These are phyloP conservation scores for Didymella pomorum DNA, from an alignment of 2,329 filamentous ascomycete genomes.

Conservation along the genomic window DNA sequence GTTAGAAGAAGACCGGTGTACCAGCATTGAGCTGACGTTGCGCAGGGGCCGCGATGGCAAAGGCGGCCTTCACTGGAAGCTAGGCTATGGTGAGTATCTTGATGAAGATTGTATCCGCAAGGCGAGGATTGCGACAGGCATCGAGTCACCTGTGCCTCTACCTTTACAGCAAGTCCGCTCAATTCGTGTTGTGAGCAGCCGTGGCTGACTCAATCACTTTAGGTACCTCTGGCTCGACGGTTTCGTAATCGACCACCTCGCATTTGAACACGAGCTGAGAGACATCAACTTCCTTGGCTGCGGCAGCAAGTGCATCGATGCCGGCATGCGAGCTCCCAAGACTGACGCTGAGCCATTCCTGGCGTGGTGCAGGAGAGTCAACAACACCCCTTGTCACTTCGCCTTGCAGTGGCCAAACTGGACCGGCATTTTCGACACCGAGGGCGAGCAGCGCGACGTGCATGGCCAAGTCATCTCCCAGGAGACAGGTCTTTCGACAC, in stretches of 20 bases:
- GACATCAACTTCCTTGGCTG: slow-evolving; percentile 34
- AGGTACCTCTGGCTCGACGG: slow-evolving; percentile 43
- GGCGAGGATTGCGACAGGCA: slow-evolving; percentile 38
- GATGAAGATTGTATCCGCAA: slow-evolving; percentile 44
- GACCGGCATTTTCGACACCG: slow-evolving; percentile 34
- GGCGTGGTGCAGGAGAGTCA: slow-evolving; percentile 28
- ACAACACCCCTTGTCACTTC: slow-evolving; percentile 31
- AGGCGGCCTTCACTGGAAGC: slow-evolving; percentile 37
- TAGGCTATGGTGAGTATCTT: slow-evolving; percentile 47
- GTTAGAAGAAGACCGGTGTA: not conserved
- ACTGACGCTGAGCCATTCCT: slow-evolving; percentile 23
- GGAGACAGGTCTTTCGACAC: slow-evolving; percentile 23
- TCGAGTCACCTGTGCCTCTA: slow-evolving; percentile 33
- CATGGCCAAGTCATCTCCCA: slow-evolving; percentile 26
- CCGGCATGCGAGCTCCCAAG: slow-evolving; percentile 38
- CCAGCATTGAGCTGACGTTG: slow-evolving; percentile 6
- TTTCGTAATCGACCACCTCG: slow-evolving; percentile 45
- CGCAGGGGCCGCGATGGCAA: slow-evolving; percentile 40
- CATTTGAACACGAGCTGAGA: slow-evolving; percentile 40
- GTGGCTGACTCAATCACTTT: not conserved
- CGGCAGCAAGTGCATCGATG: slow-evolving; percentile 39
- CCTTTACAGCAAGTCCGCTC: slow-evolving; percentile 27
- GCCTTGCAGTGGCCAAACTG: slow-evolving; percentile 39
- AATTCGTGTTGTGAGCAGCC: not conserved
- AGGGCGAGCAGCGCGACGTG: slow-evolving; percentile 30